A percentile compares a stretch with the other conserved stretches of the same genome.
Evolutionary conservation across 2,329 filamentous ascomycete species (phyloP).

Genomic region (Chlorencoelia australis): DNA sequence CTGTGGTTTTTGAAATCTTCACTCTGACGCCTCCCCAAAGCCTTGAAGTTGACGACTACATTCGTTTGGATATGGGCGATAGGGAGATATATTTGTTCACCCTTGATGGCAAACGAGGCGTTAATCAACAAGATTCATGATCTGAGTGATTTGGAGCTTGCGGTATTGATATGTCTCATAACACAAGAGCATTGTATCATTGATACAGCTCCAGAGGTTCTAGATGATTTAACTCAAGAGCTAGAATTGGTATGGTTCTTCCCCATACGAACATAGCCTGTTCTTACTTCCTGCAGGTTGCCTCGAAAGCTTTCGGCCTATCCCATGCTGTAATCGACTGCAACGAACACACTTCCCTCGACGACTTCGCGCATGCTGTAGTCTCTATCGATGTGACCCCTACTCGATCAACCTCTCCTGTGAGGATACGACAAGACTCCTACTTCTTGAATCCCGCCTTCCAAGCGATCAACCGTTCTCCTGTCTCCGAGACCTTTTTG

Average conservation of each 20-base stretch:
- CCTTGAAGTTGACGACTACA: not conserved
- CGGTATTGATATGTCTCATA: constrained; percentile 70
- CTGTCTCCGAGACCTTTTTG: constrained; percentile 26
- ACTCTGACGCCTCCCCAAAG: not conserved
- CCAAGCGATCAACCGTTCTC: constrained; percentile 20
- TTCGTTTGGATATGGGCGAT: constrained; percentile 17
- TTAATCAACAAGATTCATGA: constrained; percentile 63
- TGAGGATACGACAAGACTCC: constrained; percentile 23
- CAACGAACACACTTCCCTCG: constrained; percentile 60
- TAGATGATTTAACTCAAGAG: constrained; percentile 64
- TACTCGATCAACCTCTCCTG: constrained; percentile 19
- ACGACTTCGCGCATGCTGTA: constrained; percentile 69
- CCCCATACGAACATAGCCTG: not conserved
- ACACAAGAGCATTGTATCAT: constrained; percentile 83
- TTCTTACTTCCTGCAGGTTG: constrained; percentile 40
- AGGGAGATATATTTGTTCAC: too few relatives aligned
- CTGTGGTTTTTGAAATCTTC: too few relatives aligned
- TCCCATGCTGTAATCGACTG: constrained; percentile 63
- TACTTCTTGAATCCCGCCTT: constrained; percentile 25
- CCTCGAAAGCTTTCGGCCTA: constrained; percentile 62
- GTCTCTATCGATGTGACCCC: constrained; percentile 19
- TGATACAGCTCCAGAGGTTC: constrained; percentile 51
- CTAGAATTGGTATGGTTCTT: constrained; percentile 49
- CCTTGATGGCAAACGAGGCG: constrained; percentile 50
- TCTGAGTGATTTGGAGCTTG: constrained; percentile 81